These are phyloP conservation scores for Umbelopsis ramanniana DNA, from an alignment of 192 early-diverging fungal species.

Conservation along the genomic window DNA sequence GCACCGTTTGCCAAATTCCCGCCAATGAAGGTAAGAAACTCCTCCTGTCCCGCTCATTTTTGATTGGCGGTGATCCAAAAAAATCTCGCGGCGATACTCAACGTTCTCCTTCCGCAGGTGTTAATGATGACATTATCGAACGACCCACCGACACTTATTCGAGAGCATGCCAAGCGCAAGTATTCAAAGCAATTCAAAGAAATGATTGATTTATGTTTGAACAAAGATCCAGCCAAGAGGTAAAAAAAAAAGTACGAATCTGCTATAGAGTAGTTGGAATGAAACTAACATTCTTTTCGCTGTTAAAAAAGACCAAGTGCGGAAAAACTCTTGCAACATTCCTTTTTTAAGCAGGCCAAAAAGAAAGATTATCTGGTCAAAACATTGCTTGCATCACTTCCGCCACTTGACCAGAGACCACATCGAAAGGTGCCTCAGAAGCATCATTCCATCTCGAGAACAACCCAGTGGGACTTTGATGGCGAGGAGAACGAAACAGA, in stretches of 20 bases:
- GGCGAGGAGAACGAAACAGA: constrained; percentile 28
- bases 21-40: constrained; percentile 70
- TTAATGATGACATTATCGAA: constrained; percentile 86
- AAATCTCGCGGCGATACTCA: neutral
- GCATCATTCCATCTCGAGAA: constrained; percentile 43
- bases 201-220: constrained; percentile 83
- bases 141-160: constrained; percentile 82
- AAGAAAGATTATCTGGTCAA: constrained; percentile 69
- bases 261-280: too few species aligned
- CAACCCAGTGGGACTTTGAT: constrained; percentile 75
- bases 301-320: constrained; percentile 62
- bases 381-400: constrained; percentile 60
- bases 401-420: constrained; percentile 70
- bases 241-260: too few species aligned
- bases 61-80: too few species aligned
- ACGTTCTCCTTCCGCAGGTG: constrained; percentile 51
- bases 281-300: neutral
- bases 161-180: constrained; percentile 72
- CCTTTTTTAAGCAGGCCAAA: constrained; percentile 81
- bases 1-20: constrained; percentile 88
- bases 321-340: constrained; percentile 74
- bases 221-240: constrained; percentile 77
- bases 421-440: constrained; percentile 58
- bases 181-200: constrained; percentile 82
- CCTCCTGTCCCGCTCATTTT: too few species aligned